Base-by-base conservation (phyloP, 257 asterid genomes). In the Parsonsia alboflavescens region DNA sequence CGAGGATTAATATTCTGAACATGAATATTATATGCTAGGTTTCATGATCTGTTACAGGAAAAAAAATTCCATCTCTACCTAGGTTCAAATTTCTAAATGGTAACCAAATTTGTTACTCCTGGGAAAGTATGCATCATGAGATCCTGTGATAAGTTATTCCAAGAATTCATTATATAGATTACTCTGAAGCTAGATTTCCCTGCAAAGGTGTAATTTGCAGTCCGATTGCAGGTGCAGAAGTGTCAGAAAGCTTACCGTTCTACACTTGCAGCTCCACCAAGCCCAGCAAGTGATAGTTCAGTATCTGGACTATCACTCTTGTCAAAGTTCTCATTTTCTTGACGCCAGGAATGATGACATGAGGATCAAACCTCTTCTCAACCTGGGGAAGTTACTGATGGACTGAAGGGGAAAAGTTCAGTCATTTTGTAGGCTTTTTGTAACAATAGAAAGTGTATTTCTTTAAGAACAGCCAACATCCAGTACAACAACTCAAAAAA, bases 171-270 rank as follows among this genome's bases (percentile, higher is more conserved):
- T 8, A 39, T 17, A 16, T 63, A 12, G 11, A 12, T 15, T 6
- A 63, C 22, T 39, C 15, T 65, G 7, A 65, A 39, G 70, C 16
- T 22, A 65, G 39, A 46, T 46, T 68, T 49, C 22, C 58, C 58
- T 10, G n/a, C 13, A 24, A 68, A 68, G 48, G 30, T n/a, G 52
- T 7, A 52, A 19, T 66, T 75, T 33, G 26, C 44, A 53, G 71
- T 11, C 50, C 65, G 61, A 54, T 42, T 80, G 81, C 91, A 95
- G 99, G 73, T 86, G 83, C 96, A 86, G 48, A 95, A 87, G 86
- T 95, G 97, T 77, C 99, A 90, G 77, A 92, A 89, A 75, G 96
- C 97, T 72, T 89, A 90, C 80, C 92, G 86, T 59, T 36, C 96
- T 53, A 76, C 86, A 65, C 59, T 72, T 26, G 91, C 88, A 42